These are phyloP conservation scores for Orbilia ellipsospora DNA, from an alignment of 2,329 filamentous ascomycete species.

Conservation along the genomic window DNA sequence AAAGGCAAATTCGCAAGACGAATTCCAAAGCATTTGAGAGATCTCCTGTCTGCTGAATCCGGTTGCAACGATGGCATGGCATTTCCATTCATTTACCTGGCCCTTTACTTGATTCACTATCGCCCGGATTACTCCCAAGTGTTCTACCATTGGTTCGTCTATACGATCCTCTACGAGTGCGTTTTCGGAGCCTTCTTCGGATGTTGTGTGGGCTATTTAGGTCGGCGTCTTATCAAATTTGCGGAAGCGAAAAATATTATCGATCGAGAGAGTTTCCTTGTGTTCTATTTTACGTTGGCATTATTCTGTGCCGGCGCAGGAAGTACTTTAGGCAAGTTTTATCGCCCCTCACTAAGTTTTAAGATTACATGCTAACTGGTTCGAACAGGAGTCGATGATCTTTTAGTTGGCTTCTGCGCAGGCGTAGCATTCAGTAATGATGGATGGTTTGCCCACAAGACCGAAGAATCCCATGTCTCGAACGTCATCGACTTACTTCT, in stretches of 20 bases:
- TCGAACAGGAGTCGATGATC: conserved; percentile 77
- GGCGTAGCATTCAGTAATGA: conserved; percentile 99
- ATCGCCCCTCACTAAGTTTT: background rate
- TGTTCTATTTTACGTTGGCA: conserved; percentile 97
- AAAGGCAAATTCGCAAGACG: conserved; percentile 99
- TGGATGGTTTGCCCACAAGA: conserved; percentile 98
- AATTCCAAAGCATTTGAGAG: conserved; percentile 95
- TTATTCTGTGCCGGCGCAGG: conserved; percentile 96
- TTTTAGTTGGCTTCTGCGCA: conserved; percentile 88
- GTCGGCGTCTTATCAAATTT: conserved; percentile 86
- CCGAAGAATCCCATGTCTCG: conserved; percentile 96
- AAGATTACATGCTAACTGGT: background rate
- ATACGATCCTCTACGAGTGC: conserved; percentile 94
- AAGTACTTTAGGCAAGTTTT: conserved; percentile 73
- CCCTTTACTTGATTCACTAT: conserved; percentile 88
- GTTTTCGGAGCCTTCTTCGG: conserved; percentile 90
- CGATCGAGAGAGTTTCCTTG: conserved; percentile 95
- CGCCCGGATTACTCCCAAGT: conserved; percentile 75
- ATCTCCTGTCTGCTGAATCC: conserved; percentile 93
- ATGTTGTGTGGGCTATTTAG: conserved; percentile 86
- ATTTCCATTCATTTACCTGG: conserved; percentile 95
- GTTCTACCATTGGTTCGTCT: conserved; percentile 85
- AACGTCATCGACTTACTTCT: conserved; percentile 98
- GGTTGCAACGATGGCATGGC: conserved; percentile 99
- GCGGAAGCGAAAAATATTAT: conserved; percentile 88